Evolutionary conservation across 345 rosid genomes (phyloP), one percentile per base, ranked within the genome.

Genomic region (Microthlaspi erraticum): DNA sequence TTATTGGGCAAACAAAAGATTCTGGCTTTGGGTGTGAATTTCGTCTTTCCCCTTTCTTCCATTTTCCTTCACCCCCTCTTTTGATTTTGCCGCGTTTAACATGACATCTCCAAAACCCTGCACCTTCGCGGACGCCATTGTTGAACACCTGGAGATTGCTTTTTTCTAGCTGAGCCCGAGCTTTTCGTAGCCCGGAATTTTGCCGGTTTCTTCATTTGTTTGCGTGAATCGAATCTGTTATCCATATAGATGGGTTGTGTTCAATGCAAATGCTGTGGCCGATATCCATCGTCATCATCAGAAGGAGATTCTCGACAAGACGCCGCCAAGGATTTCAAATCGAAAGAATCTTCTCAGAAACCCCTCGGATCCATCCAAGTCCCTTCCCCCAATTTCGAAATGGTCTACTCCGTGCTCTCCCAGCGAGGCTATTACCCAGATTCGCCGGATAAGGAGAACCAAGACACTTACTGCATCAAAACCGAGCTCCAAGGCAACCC

Each of bases 351-450:
- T n/a, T n/a, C n/a, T 6, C 85, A 83, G 68, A 88, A 85, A 66
- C 79, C 90, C 20, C 79, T 92, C 2, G 93, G 84, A 72, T 50
- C 79, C 14, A 79, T 83, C 66, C 77, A 87, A 12, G 85, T 91
- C 34, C 95, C 93, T 63, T 83, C 88, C 23, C 86, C 81, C 44
- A 81, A 82, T 73, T 88, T 84, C 76, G 81, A 77, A 8, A 73
- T 94, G 78, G 86, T 89, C 75, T 94, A 85, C 79, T 85, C 98
- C 52, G 82, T 83, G 10, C 63, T 89, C 11, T 82, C 98, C 10
- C 97, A 91, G 39, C 82, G 89, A 49, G 98, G 96, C 29, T 89
- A 86, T 84, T 91, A 94, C 7, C 97, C 92, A 3, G 93, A 87
- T 68, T 80, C 84, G 1, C 96, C 91, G 0, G 96, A 89, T 44